A percentile compares a stretch with the other conserved stretches of the same genome.
Evolutionary conservation across 2,329 filamentous ascomycete genomes (phyloP).

Genomic region (Diaporthe amygdali): DNA sequence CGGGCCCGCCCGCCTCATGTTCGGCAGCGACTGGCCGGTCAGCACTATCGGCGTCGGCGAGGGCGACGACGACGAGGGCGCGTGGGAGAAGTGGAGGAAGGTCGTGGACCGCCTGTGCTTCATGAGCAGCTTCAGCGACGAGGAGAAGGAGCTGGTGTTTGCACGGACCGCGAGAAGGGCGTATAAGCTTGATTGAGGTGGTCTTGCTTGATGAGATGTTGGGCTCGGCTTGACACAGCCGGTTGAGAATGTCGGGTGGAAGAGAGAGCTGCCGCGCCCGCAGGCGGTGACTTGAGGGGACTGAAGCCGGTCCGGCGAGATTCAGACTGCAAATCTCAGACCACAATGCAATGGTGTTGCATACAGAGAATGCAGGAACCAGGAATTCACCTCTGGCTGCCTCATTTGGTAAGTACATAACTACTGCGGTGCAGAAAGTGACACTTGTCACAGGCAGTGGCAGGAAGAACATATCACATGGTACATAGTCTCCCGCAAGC

Average conservation of each 20-base stretch:
- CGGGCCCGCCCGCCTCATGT: constrained; percentile 77
- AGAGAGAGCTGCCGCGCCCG: not conserved
- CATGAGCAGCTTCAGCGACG: constrained; percentile 64
- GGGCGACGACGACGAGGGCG: constrained; percentile 48
- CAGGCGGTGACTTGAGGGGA: not conserved
- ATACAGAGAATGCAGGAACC: not conserved
- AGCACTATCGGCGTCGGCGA: constrained; percentile 64
- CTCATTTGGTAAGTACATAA: not conserved
- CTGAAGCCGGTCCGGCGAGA: not conserved
- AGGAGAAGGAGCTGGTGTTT: constrained; percentile 73
- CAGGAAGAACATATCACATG: not conserved
- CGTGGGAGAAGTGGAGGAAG: constrained; percentile 78
- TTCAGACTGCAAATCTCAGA: too few relatives aligned
- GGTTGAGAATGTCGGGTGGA: not conserved
- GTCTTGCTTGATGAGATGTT: not conserved
- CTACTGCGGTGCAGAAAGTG: not conserved
- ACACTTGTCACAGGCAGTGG: too few relatives aligned
- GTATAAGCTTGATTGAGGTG: constrained; percentile 51
- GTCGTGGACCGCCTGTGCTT: constrained; percentile 73
- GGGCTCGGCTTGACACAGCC: not conserved
- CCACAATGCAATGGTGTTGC: too few relatives aligned
- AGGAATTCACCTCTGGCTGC: not conserved
- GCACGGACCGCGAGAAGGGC: constrained; percentile 73
- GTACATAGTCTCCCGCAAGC: not conserved
- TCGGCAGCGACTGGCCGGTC: constrained; percentile 92